Evolutionary conservation across 2,329 filamentous ascomycete species (phyloP).

Genomic region (Talaromyces sp.): DNA sequence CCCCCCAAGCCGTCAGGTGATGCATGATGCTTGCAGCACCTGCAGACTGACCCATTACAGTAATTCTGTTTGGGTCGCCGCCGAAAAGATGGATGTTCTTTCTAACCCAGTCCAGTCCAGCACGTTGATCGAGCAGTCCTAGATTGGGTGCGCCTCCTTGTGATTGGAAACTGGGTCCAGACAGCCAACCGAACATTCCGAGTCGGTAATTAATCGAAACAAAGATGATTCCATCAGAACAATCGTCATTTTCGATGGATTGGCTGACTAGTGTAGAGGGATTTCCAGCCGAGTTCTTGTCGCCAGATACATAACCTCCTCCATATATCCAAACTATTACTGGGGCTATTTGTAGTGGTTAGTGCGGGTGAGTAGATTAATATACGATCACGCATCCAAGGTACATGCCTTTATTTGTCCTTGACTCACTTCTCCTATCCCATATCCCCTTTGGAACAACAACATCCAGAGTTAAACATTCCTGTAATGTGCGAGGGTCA

Average conservation of each 20-base stretch:
- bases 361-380: neutral
- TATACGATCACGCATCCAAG: neutral
- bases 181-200: neutral
- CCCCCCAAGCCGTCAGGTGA: slow-evolving; percentile 29
- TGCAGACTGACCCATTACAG: slow-evolving; percentile 51
- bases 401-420: neutral
- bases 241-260: neutral
- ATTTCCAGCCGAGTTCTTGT: neutral
- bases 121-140: slow-evolving; percentile 52
- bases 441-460: neutral
- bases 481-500: neutral
- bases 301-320: neutral
- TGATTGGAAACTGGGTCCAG: neutral
- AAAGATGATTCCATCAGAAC: neutral
- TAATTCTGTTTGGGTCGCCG: slow-evolving; percentile 50
- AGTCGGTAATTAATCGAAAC: neutral
- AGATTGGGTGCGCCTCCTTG: slow-evolving; percentile 40
- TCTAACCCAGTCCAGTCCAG: slow-evolving; percentile 57
- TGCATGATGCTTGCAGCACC: slow-evolving; percentile 34
- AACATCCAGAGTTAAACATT: slow-evolving; percentile 8
- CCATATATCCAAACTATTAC: neutral
- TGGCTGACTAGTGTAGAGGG: neutral
- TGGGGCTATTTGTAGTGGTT: neutral
- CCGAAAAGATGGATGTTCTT: slow-evolving; percentile 54
- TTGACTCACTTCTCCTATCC: neutral